phyloP scores from a whole-genome alignment of 495 filamentous ascomycete genomes.

The Durotheca rogersii region DNA sequence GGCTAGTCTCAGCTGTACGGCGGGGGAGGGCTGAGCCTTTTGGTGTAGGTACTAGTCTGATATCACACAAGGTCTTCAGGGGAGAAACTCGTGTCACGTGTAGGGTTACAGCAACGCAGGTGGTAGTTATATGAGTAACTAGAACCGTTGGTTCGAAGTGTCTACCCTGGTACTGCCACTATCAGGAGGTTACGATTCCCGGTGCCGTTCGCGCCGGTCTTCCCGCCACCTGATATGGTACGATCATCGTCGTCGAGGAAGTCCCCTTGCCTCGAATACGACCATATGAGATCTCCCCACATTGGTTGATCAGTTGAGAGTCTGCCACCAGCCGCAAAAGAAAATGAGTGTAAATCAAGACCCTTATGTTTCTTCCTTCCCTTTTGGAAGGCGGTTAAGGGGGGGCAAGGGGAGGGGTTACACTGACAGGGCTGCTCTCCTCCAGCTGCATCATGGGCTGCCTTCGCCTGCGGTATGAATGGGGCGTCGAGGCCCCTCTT shows the following conservation, averaged over 20 bases:
- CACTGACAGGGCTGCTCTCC: conserved; percentile 1
- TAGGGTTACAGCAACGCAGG: too few species aligned
- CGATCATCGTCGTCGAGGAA: conserved; percentile 12
- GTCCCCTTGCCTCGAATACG: conserved; percentile 16
- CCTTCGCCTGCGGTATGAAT: conserved; percentile 17
- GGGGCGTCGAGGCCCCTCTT: conserved; percentile 25
- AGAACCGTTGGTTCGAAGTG: too few species aligned
- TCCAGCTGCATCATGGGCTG: conserved; percentile 3
- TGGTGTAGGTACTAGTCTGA: too few species aligned
- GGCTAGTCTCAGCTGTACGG: too few species aligned
- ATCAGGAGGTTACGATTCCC: conserved; percentile 10
- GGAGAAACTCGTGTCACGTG: too few species aligned
- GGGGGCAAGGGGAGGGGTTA: too few species aligned
- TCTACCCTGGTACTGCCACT: too few species aligned
- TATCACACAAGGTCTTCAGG: too few species aligned
- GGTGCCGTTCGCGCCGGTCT: conserved; percentile 18
- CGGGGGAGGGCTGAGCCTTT: too few species aligned
- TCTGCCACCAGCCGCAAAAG: not conserved
- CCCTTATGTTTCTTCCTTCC: too few species aligned
- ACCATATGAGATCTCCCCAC: conserved; percentile 32
- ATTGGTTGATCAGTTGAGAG: conserved; percentile 21
- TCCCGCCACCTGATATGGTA: conserved; percentile 30
- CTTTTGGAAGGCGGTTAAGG: too few species aligned
- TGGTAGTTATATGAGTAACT: too few species aligned
- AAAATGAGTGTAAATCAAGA: not conserved